Evolutionary conservation across 257 asterid species (phyloP).

Genomic region (Petrea volubilis): DNA sequence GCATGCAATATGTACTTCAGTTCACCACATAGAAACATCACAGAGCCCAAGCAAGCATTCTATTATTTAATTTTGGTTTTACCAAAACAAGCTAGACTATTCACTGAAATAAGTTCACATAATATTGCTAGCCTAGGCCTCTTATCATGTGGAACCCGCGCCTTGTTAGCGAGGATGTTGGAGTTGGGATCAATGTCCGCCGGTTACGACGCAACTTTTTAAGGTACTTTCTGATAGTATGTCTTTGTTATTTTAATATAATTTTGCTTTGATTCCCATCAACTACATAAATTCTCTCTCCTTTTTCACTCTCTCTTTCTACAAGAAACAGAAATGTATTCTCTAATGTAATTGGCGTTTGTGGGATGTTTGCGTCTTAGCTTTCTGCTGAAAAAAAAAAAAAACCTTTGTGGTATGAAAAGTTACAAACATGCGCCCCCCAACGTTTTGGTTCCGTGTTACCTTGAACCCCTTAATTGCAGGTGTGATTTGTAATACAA

Average conservation of each 20-base stretch:
- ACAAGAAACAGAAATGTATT: neutral
- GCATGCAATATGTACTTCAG: neutral
- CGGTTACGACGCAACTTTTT: slow-evolving; percentile 66
- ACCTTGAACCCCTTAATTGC: too few relatives aligned
- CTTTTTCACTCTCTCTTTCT: neutral
- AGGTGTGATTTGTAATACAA: too few relatives aligned
- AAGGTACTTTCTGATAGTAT: slow-evolving; percentile 45
- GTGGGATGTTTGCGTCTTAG: neutral
- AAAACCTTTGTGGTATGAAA: too few relatives aligned
- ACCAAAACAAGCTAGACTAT: slow-evolving; percentile 4
- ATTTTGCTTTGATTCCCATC: neutral
- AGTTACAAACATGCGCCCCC: too few relatives aligned
- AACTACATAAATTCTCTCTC: too few relatives aligned
- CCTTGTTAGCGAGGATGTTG: slow-evolving; percentile 94
- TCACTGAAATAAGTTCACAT: slow-evolving; percentile 32
- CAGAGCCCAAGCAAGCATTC: neutral
- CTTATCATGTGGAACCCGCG: slow-evolving; percentile 99
- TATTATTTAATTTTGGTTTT: neutral
- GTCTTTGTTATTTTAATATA: neutral
- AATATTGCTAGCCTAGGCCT: slow-evolving; percentile 88
- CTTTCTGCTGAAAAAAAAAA: slow-evolving; percentile 9
- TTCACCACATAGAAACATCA: neutral
- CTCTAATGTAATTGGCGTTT: neutral
- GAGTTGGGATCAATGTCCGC: slow-evolving; percentile 92
- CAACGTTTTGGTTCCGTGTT: too few relatives aligned